Base-by-base conservation (phyloP, 352 stramenopile species). In the Globisporangium cylindrosporum region DNA sequence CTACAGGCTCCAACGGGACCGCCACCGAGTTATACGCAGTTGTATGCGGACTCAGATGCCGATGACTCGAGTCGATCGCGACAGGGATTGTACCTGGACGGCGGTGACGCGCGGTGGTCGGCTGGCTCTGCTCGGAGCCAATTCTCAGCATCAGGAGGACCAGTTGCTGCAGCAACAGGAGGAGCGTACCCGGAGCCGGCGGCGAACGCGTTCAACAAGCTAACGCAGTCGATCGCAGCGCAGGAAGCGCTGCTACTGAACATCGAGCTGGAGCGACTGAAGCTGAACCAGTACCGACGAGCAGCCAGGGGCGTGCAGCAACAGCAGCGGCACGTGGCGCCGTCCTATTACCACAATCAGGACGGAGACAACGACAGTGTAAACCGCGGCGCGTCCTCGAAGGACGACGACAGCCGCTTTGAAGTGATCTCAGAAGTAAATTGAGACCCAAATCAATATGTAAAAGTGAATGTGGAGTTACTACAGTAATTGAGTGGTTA, bases 401-500 rank as follows among this genome's bases (percentile, higher is more conserved):
- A 43, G 5, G 59, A 59, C 0, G 24, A 55, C 9, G 60, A 53
- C 0, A 65, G 71, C 4, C 73, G 73, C 27, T 78, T 78, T 53
- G 66, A 78, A 32, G 59, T 70, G 25, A 41, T 78, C 10, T 74
- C 73, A 55, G 64, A 69, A 14, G 55, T 43, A 27, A 32, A 53
- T 25, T 29, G 27, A 29, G 27, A 29, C 27, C 27, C 27, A 29
- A 5, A 29, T 29, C 27, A 29, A 29, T 29, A 29, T 29, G 27
- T 29, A 29, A 29, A 29, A 29, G 27, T 29, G 27, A 29, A 29
- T 29, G 27, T 29, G 27, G 27, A 29, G 27, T 3, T 29, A 29
- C 27, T 29, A 29, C 27, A 29, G 27, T 29, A 29, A 5, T 29
- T 3, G 27, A 29, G 27, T 29, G 27, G 27, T 29, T 29, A 3